These are phyloP conservation scores for Blepharisma undulans DNA, from an alignment of 169 alveolate species.

Conservation along the genomic window DNA sequence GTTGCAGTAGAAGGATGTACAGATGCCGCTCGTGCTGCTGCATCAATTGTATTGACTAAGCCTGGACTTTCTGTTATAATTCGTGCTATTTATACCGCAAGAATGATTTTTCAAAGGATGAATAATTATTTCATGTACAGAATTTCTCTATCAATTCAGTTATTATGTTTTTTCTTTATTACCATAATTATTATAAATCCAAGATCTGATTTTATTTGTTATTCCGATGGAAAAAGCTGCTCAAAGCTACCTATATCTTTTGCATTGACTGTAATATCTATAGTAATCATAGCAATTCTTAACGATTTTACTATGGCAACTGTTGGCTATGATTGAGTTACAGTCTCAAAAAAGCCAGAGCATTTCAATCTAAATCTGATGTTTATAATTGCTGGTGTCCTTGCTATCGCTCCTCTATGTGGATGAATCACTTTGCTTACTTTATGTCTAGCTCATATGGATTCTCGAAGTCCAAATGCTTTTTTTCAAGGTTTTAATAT, in stretches of 20 bases:
- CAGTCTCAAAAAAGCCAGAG: conserved; percentile 4
- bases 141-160: conserved; percentile 45
- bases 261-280: not conserved
- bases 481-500: not conserved
- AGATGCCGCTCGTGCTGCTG: conserved; percentile 82
- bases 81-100: conserved; percentile 76
- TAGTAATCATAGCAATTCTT: not conserved
- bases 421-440: not conserved
- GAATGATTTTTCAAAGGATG: conserved; percentile 84
- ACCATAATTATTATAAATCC: conserved; percentile 18
- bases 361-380: not conserved
- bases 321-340: not conserved
- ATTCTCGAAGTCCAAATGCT: not conserved
- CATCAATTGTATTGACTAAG: conserved; percentile 78
- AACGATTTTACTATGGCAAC: conserved; percentile 20
- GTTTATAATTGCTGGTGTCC: not conserved
- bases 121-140: conserved; percentile 77
- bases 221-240: not conserved
- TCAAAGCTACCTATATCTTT: not conserved
- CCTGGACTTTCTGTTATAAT: conserved; percentile 75
- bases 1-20: conserved; percentile 72
- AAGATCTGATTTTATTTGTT: not conserved
- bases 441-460: not conserved
- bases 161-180: conserved; percentile 57
- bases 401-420: not conserved